Percentiles rank a stretch among this genome's conserved stretches.
These are phyloP conservation scores for Colletotrichum sp. DNA, from an alignment of 2,329 filamentous ascomycete genomes.

Conservation along the genomic window DNA sequence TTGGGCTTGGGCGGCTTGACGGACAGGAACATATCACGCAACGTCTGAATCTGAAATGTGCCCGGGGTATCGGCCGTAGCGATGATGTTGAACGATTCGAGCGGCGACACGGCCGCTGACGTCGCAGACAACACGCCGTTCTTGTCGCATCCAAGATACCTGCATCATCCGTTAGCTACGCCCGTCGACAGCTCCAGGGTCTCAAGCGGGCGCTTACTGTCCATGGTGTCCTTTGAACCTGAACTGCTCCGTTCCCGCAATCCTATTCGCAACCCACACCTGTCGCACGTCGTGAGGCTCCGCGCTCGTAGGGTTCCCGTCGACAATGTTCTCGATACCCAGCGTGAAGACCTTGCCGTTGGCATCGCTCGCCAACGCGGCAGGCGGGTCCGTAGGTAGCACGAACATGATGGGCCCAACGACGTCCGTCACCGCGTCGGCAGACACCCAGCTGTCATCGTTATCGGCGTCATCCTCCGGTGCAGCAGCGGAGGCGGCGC, in stretches of 20 bases:
- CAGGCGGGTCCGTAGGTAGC: conserved; percentile 74
- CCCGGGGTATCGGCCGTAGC: conserved; percentile 68
- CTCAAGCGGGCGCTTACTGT: conserved; percentile 54
- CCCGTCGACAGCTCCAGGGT: neutral
- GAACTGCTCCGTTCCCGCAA: conserved; percentile 81
- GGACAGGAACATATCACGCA: conserved; percentile 73
- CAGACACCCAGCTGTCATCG: conserved; percentile 92
- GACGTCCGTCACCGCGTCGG: conserved; percentile 76
- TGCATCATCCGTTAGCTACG: conserved; percentile 44
- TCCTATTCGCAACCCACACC: conserved; percentile 89
- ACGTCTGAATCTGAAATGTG: conserved; percentile 77
- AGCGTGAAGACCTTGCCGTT: conserved; percentile 86
- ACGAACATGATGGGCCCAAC: conserved; percentile 84
- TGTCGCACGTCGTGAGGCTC: conserved; percentile 96
- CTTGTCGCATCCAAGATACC: conserved; percentile 86
- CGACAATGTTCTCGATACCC: conserved; percentile 85
- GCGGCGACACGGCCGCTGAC: conserved; percentile 80
- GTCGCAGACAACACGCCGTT: conserved; percentile 79
- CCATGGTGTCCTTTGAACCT: conserved; percentile 92
- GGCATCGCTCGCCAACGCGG: conserved; percentile 83
- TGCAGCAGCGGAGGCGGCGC: conserved; percentile 18
- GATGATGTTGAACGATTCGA: conserved; percentile 81
- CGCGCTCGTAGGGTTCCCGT: conserved; percentile 79
- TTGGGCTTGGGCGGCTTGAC: conserved; percentile 59
- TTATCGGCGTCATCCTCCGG: conserved; percentile 47